Evolutionary conservation across 2,329 filamentous ascomycete genomes (phyloP), one percentile per base, ranked within the genome.

Genomic region (Aureobasidium vineae): DNA sequence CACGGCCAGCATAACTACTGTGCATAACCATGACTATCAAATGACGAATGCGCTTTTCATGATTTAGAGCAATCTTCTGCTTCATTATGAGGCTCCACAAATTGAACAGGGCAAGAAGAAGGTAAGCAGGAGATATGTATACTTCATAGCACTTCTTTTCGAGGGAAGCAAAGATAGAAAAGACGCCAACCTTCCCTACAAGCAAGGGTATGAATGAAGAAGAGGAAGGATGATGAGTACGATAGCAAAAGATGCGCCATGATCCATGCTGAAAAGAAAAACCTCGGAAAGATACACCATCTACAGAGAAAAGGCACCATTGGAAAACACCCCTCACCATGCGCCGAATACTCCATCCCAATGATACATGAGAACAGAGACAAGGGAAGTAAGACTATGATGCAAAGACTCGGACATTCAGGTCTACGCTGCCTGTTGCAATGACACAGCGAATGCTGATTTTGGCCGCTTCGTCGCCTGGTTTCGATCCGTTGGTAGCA

Each of bases 391-490:
- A 26, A 26, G 10, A 41, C 57, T 69, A 84, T 64, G 82, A 82
- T 53, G 91, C 90, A 80, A 94, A 96, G 63, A 96, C 86, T 72
- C 90, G 84, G 69, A 96, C 85, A 70, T 88, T 91, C 74, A 88
- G 80, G 79, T 96, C 91, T 67, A 96, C 91, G 75, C 92, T 91
- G 41, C 91, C 92, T 2, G 92, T 96, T 10, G 92, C 92, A 72
- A 97, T 89, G 21, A 96, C 88, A 75, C 92, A 96, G 69, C 91
- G 85, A 69, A 96, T 92, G 70, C 87, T 87, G 54, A 86, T 82
- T 67, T 80, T 81, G 26, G 86, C 85, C 2, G 75, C 76, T 2
- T 76, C 75, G 26, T 79, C 79, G 26, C 81, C 81, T 13, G 68
- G 60, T 61, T 71, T 67, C 13, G 67, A 61, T 11, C 59, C 45